phyloP scores from a whole-genome alignment of 1,139 yeast genomes.

The Saccharomyces hybrid region DNA sequence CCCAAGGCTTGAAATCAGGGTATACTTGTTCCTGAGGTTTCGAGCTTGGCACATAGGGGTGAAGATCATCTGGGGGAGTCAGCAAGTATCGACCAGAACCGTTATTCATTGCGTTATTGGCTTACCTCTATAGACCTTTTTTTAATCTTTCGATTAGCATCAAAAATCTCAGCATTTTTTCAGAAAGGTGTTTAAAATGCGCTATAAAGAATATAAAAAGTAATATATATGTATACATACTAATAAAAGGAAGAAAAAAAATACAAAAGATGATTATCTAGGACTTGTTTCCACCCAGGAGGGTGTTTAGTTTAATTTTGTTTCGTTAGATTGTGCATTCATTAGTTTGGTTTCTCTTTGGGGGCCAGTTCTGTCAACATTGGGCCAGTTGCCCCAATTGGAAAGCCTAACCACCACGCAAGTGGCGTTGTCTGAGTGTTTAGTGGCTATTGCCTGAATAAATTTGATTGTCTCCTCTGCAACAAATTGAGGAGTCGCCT shows the following conservation, averaged over 20 bases:
- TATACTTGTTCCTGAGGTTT: constrained; percentile 27
- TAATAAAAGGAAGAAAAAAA: not conserved
- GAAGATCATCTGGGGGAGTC: constrained; percentile 30
- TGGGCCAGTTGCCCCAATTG: constrained; percentile 95
- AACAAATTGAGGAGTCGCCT: constrained; percentile 78
- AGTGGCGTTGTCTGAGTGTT: constrained; percentile 79
- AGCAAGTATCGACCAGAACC: constrained; percentile 15
- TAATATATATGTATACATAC: not conserved
- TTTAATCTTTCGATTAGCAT: not conserved
- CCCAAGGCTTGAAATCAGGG: constrained; percentile 82
- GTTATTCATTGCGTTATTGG: not conserved
- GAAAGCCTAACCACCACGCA: constrained; percentile 69
- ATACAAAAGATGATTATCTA: not conserved
- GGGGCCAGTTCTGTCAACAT: constrained; percentile 72
- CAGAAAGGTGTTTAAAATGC: not conserved
- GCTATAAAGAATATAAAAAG: not conserved
- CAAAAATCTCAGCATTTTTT: not conserved
- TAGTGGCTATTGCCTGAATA: constrained; percentile 79
- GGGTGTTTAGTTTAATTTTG: not conserved
- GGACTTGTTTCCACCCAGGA: not conserved
- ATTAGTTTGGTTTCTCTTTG: constrained; percentile 67
- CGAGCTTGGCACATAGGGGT: constrained; percentile 20
- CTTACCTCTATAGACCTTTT: not conserved
- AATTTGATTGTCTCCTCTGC: constrained; percentile 80
- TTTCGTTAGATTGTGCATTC: constrained; percentile 2